Percentiles rank a stretch among this genome's conserved stretches.
Conservation (phyloP, 257 asterid species). For the Jacaranda copaia region DNA sequence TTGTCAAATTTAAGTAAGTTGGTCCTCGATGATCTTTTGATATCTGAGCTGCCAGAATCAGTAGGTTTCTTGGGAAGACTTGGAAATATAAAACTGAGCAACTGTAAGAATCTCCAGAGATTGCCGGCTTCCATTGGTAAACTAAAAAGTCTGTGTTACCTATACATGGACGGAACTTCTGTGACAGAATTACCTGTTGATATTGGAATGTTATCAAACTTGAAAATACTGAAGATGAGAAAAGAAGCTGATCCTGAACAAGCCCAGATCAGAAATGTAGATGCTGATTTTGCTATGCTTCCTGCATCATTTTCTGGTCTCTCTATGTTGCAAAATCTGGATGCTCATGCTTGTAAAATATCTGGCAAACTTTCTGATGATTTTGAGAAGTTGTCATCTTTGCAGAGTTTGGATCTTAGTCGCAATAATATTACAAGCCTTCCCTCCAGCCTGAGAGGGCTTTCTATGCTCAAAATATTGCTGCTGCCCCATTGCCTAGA, state of each 20-base stretch:
- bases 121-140: constrained; percentile 39
- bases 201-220: constrained; percentile 43
- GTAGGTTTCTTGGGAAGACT: constrained; percentile 39
- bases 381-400: constrained; percentile 36
- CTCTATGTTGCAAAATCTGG: constrained; percentile 35
- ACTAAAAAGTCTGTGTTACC: constrained; percentile 32
- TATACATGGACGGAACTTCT: constrained; percentile 38
- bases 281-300: constrained; percentile 10
- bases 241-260: constrained; percentile 27
- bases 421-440: constrained; percentile 34
- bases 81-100: constrained; percentile 30
- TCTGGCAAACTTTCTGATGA: constrained; percentile 43
- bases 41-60: constrained; percentile 43
- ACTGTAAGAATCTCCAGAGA: constrained; percentile 35
- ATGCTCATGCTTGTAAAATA: constrained; percentile 42
- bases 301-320: constrained; percentile 42
- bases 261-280: neutral
- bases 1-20: constrained; percentile 35
- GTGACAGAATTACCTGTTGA: constrained; percentile 40
- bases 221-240: constrained; percentile 40
- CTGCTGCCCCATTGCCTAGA: constrained; percentile 34
- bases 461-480: constrained; percentile 33
- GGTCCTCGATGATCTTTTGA: constrained; percentile 39
- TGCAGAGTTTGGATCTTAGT: constrained; percentile 39
- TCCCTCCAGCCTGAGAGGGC: constrained; percentile 44